Evolutionary conservation across 768 basidiomycete species (phyloP).

Genomic region (Leccinum fibrillosum): DNA sequence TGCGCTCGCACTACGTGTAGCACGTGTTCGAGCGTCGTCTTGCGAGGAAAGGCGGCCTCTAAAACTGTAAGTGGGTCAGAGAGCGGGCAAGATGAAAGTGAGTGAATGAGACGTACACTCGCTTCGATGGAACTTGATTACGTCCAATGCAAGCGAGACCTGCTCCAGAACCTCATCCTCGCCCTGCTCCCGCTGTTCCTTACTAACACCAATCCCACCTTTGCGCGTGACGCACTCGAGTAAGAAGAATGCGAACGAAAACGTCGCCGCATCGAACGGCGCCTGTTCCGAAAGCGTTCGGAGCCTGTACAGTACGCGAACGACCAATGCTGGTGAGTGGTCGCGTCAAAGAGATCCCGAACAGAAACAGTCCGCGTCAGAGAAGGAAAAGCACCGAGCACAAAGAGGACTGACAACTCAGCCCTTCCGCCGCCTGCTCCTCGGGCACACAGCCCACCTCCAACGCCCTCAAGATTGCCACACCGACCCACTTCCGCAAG

Average conservation of each 20-base stretch:
- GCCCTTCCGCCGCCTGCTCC: slow-evolving; percentile 66
- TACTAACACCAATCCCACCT: slow-evolving; percentile 59
- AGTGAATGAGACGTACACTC: slow-evolving; percentile 22
- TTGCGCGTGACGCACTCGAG: slow-evolving; percentile 61
- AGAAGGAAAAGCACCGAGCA: background rate
- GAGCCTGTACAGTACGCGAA: slow-evolving; percentile 83
- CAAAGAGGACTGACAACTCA: slow-evolving; percentile 35
- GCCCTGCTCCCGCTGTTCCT: slow-evolving; percentile 8
- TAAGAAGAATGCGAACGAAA: slow-evolving; percentile 76
- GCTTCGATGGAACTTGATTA: slow-evolving; percentile 34
- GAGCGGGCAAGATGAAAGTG: slow-evolving; percentile 9
- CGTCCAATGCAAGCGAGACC: slow-evolving; percentile 57
- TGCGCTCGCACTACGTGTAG: slow-evolving; percentile 73
- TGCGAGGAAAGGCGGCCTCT: slow-evolving; percentile 69
- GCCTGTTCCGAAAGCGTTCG: slow-evolving; percentile 77
- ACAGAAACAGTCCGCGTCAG: background rate
- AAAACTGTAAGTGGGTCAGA: slow-evolving; percentile 46
- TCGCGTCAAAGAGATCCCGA: background rate
- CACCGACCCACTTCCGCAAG: slow-evolving; percentile 69
- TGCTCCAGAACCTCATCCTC: slow-evolving; percentile 76
- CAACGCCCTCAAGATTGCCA: slow-evolving; percentile 78
- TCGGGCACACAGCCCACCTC: slow-evolving; percentile 66
- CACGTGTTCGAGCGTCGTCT: slow-evolving; percentile 63
- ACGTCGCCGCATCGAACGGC: slow-evolving; percentile 83
- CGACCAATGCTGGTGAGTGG: slow-evolving; percentile 55